phyloP scores from a whole-genome alignment of 2,329 filamentous ascomycete species.

The Aspergillus sp. region DNA sequence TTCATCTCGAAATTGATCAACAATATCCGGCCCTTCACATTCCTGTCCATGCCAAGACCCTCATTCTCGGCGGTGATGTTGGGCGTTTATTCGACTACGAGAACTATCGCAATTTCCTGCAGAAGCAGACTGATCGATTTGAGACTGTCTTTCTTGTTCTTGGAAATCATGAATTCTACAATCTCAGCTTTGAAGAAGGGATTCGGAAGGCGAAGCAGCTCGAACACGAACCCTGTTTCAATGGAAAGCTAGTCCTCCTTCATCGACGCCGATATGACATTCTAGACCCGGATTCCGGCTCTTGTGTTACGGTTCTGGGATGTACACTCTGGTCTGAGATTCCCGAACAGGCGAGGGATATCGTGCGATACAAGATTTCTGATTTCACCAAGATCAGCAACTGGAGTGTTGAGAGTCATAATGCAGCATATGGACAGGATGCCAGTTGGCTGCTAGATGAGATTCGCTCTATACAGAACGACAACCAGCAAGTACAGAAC shows the following conservation, averaged over 20 bases:
- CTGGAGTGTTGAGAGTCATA: slow-evolving; percentile 55
- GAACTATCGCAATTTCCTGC: slow-evolving; percentile 25
- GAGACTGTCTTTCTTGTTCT: slow-evolving; percentile 23
- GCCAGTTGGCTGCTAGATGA: slow-evolving; percentile 51
- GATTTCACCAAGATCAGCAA: slow-evolving; percentile 56
- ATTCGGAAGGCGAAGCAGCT: slow-evolving; percentile 26
- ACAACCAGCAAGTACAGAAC: neutral
- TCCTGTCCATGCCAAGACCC: too few relatives aligned
- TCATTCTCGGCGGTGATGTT: slow-evolving; percentile 27
- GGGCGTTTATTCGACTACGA: slow-evolving; percentile 26
- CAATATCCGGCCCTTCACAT: too few relatives aligned
- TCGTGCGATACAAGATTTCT: slow-evolving; percentile 48
- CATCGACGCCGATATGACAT: slow-evolving; percentile 27
- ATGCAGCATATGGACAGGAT: slow-evolving; percentile 49
- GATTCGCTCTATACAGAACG: slow-evolving; percentile 25
- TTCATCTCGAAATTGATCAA: slow-evolving; percentile 32
- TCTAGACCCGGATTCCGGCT: slow-evolving; percentile 16
- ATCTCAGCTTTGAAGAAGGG: slow-evolving; percentile 18
- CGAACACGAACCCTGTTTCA: slow-evolving; percentile 26
- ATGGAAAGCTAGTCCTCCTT: slow-evolving; percentile 27
- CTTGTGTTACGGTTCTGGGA: slow-evolving; percentile 52
- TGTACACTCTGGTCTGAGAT: slow-evolving; percentile 60
- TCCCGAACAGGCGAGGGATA: slow-evolving; percentile 35
- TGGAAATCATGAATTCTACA: slow-evolving; percentile 33
- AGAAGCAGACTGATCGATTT: slow-evolving; percentile 21